Evolutionary conservation across 148 eudicot species (phyloP), one percentile per base, ranked within the genome.

Genomic region (Rheum nobile): DNA sequence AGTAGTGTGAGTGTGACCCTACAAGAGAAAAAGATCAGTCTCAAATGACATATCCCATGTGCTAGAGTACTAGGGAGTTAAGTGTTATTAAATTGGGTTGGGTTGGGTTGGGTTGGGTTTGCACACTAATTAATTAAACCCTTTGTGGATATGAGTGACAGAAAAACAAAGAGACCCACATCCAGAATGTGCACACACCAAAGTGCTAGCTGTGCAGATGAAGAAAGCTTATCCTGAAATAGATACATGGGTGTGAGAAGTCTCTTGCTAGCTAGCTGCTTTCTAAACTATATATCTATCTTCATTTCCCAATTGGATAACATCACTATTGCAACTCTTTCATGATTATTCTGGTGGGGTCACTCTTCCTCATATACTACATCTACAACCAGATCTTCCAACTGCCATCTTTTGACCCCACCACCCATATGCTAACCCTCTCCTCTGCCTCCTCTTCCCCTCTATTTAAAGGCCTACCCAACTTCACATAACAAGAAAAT

Each of bases 331-430:
- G 39, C 22, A 65, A 42, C 74, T 24, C 35, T 43, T 71, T 43
- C 43, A 71, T 71, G 32, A 71, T 71, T 37, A 28, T 42, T 71
- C 43, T 28, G 31, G 73, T 38, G 13, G 37, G 67, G 19, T 14
- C 22, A 57, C n/a, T 57, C 31, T 24, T 57, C 11, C 26, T 22
- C 35, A 65, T 65, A 31, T 6, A 65, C 70, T 65, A 32, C 13
- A 63, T 65, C 70, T 65, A 65, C 41, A 65, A 24, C 39, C n/a
- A 65, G 85, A 79, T 82, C 47, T 82, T 76, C 82, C 72, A 79
- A 79, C 73, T 57, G 13, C 71, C 41, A 32, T 57, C 67, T 71
- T 8, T 74, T 74, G 61, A 47, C 50, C 52, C 81, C 74, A 47
- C 70, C 70, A 32, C 70, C 70, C 69, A 61, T 37, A 68, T 29